Conservation (phyloP, 2,329 filamentous ascomycete genomes). For the Cyphellophora europaea region DNA sequence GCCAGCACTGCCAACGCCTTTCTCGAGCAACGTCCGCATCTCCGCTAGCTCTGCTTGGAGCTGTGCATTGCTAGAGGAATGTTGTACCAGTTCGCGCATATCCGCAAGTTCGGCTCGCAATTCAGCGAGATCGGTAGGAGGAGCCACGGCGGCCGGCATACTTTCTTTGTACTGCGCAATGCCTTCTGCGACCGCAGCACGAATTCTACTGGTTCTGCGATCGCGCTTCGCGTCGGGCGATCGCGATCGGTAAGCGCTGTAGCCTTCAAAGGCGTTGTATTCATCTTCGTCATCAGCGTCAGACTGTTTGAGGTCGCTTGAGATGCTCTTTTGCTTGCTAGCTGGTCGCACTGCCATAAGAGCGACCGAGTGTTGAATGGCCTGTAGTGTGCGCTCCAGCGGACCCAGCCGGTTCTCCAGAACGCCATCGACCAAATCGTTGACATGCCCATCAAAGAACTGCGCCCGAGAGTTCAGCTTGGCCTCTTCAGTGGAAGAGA, state of each 20-base stretch:
- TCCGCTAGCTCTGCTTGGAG: constrained; percentile 1
- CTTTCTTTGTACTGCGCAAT: constrained; percentile 38
- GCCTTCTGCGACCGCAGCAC: constrained; percentile 56
- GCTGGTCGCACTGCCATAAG: constrained; percentile 48
- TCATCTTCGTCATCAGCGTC: constrained; percentile 95
- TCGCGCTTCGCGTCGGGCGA: constrained; percentile 63
- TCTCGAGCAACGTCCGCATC: not conserved
- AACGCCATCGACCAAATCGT: constrained; percentile 70
- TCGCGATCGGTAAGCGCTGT: constrained; percentile 52
- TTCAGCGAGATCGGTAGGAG: constrained; percentile 1
- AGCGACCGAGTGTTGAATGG: constrained; percentile 62
- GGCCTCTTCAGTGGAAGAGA: constrained; percentile 71
- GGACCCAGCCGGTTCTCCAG: constrained; percentile 70
- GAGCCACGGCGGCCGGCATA: constrained; percentile 1
- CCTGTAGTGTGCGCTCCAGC: constrained; percentile 66
- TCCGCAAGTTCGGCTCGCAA: constrained; percentile 3
- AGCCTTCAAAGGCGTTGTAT: constrained; percentile 39
- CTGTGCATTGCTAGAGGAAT: constrained; percentile 11
- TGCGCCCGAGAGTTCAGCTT: constrained; percentile 72
- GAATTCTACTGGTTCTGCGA: constrained; percentile 46
- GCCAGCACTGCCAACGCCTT: constrained; percentile 19
- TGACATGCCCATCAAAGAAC: constrained; percentile 88
- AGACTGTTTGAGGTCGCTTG: constrained; percentile 63
- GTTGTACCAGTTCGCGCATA: constrained; percentile 4
- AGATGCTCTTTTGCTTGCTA: constrained; percentile 55